phyloP scores from a whole-genome alignment of 306 rosid species.

The Datisca glomerata region DNA sequence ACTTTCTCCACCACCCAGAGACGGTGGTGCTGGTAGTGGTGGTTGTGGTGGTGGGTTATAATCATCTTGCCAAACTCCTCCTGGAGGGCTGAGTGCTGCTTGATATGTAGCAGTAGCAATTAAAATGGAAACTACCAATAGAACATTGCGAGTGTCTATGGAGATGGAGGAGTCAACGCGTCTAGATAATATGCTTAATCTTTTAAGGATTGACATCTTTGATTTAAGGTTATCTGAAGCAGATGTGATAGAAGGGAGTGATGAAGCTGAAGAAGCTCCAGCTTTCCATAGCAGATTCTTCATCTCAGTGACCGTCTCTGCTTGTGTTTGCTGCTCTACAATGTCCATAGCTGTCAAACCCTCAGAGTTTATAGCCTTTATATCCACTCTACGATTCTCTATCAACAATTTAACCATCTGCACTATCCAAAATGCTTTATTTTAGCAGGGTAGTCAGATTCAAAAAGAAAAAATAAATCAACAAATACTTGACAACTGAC shows the following conservation, averaged over 20 bases:
- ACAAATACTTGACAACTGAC: background rate
- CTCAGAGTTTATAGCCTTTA: slow-evolving; percentile 13
- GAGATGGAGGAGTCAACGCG: slow-evolving; percentile 1
- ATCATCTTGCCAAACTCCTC: background rate
- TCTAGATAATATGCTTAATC: background rate
- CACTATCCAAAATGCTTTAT: too few relatives aligned
- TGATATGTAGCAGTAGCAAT: slow-evolving; percentile 15
- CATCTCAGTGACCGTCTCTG: background rate
- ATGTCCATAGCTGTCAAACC: slow-evolving; percentile 18
- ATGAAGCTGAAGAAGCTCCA: background rate
- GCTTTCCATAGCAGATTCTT: slow-evolving; percentile 7
- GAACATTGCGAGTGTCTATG: slow-evolving; percentile 5
- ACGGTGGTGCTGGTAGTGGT: too few relatives aligned
- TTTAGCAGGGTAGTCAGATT: background rate
- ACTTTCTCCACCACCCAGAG: too few relatives aligned
- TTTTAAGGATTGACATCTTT: background rate
- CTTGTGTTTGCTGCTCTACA: background rate
- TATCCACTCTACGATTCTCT: slow-evolving; percentile 3
- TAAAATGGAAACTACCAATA: slow-evolving; percentile 13
- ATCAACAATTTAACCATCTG: slow-evolving; percentile 25
- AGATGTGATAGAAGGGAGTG: background rate
- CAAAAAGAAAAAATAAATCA: background rate
- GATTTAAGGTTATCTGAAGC: background rate
- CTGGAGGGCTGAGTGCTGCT: slow-evolving; percentile 10
- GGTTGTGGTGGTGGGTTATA: background rate